phyloP scores from a whole-genome alignment of 1,284 basidiomycete species.

The Coniferiporia sulphurascens region DNA sequence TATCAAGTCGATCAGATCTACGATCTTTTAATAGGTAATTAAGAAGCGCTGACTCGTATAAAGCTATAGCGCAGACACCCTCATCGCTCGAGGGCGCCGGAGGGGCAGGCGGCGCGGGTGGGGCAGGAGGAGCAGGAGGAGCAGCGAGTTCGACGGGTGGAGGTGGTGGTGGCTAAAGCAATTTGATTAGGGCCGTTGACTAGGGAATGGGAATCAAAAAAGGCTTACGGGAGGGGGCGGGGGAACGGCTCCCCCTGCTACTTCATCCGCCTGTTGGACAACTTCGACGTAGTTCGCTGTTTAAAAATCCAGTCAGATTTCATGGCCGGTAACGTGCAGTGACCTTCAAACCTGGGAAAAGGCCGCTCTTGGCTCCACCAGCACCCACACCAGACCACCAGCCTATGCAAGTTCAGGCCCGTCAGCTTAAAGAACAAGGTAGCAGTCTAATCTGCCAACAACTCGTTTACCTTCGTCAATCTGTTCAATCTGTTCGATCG shows the following conservation, averaged over 20 bases:
- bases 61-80: slow-evolving; percentile 61
- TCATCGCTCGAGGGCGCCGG: slow-evolving; percentile 36
- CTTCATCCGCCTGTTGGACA: slow-evolving; percentile 39
- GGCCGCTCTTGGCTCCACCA: slow-evolving; percentile 57
- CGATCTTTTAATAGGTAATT: slow-evolving; percentile 2
- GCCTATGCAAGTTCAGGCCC: slow-evolving; percentile 22
- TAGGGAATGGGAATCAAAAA: slow-evolving; percentile 3
- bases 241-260: slow-evolving; percentile 33
- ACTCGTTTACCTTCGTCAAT: slow-evolving; percentile 58
- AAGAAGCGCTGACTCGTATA: slow-evolving; percentile 63
- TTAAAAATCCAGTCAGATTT: neutral
- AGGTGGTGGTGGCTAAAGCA: slow-evolving; percentile 27
- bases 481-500: slow-evolving; percentile 78
- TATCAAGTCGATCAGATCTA: neutral
- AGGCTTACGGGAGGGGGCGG: slow-evolving; percentile 38
- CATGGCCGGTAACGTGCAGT: neutral
- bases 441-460: neutral
- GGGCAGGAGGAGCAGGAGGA: slow-evolving; percentile 29
- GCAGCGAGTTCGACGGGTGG: slow-evolving; percentile 39
- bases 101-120: slow-evolving; percentile 30
- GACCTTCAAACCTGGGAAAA: slow-evolving; percentile 63
- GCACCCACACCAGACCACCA: slow-evolving; percentile 79
- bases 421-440: neutral
- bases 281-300: slow-evolving; percentile 80
- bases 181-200: neutral